phyloP scores from a whole-genome alignment of 192 early-diverging fungal genomes.

The Coemansia sp. region DNA sequence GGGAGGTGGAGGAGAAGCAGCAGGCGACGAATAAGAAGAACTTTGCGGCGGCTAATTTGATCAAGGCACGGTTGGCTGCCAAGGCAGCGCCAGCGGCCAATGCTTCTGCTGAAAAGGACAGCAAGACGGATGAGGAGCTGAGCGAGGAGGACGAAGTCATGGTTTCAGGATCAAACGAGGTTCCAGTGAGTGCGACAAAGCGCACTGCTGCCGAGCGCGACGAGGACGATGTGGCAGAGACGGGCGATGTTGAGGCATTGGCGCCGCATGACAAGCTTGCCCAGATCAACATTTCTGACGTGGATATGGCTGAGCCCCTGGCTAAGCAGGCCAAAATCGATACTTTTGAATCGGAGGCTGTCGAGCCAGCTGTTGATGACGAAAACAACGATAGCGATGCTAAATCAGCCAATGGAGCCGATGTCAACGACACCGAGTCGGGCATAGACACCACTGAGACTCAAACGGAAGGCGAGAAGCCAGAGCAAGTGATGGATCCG shows the following conservation, averaged over 20 bases:
- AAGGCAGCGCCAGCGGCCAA: not conserved
- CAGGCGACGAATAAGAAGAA: conserved; percentile 38
- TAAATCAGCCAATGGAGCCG: conserved; percentile 13
- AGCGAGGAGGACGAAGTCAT: conserved; percentile 22
- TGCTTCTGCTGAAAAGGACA: not conserved
- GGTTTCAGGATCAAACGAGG: conserved; percentile 17
- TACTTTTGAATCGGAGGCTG: not conserved
- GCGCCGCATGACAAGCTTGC: not conserved
- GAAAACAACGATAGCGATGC: conserved; percentile 36
- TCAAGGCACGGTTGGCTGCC: conserved; percentile 61
- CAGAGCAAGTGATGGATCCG: conserved; percentile 41
- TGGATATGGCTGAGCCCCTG: conserved; percentile 15
- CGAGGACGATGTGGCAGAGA: conserved; percentile 17
- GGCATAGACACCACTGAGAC: conserved; percentile 62
- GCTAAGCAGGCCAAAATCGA: conserved; percentile 22
- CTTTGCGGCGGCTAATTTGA: conserved; percentile 61
- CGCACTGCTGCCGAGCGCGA: conserved; percentile 55
- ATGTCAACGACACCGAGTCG: conserved; percentile 37
- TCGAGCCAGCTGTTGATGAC: not conserved
- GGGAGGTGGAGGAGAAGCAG: conserved; percentile 17
- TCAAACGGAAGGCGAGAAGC: conserved; percentile 49
- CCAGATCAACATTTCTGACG: not conserved
- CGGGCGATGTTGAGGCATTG: not conserved
- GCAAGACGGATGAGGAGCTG: not conserved
- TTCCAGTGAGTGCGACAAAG: conserved; percentile 31